Evolutionary conservation across 306 rosid species (phyloP).

Genomic region (Medicago arabica): DNA sequence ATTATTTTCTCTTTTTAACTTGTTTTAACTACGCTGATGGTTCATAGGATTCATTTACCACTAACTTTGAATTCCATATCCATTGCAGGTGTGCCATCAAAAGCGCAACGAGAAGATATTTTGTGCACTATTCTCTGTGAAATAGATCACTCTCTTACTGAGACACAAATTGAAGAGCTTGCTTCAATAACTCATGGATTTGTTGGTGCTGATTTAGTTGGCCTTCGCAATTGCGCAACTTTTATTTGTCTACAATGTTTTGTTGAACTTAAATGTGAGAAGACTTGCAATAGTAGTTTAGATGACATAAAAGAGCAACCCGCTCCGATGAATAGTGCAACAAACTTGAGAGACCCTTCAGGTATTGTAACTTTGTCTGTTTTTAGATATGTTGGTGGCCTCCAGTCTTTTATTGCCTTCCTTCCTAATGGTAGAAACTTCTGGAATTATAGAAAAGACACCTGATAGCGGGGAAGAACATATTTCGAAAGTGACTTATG

Average conservation of each 20-base stretch:
- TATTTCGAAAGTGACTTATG: conserved; percentile 52
- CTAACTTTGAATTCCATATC: conserved; percentile 40
- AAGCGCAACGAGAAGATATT: conserved; percentile 74
- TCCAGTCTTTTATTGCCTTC: conserved; percentile 41
- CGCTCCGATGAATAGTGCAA: conserved; percentile 38
- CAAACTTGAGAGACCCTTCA: conserved; percentile 43
- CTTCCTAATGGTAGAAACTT: conserved; percentile 42
- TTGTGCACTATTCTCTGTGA: conserved; percentile 69
- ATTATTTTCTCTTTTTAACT: not conserved
- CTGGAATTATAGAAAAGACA: conserved; percentile 42
- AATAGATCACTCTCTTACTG: conserved; percentile 72
- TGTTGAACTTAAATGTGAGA: conserved; percentile 44
- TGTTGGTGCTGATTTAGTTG: conserved; percentile 89
- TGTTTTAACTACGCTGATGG: conserved; percentile 26
- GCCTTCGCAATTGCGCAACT: conserved; percentile 82
- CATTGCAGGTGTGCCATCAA: conserved; percentile 90
- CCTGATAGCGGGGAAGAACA: no score
- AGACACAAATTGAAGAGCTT: conserved; percentile 72
- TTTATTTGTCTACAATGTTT: conserved; percentile 63
- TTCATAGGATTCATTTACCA: conserved; percentile 20
- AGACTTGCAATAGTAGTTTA: conserved; percentile 41
- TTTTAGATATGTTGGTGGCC: conserved; percentile 46
- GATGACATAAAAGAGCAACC: conserved; percentile 41
- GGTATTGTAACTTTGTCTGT: conserved; percentile 49
- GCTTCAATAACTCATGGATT: conserved; percentile 85